Conservation (phyloP, 2,329 filamentous ascomycete species). For the Fusarium virguliforme region DNA sequence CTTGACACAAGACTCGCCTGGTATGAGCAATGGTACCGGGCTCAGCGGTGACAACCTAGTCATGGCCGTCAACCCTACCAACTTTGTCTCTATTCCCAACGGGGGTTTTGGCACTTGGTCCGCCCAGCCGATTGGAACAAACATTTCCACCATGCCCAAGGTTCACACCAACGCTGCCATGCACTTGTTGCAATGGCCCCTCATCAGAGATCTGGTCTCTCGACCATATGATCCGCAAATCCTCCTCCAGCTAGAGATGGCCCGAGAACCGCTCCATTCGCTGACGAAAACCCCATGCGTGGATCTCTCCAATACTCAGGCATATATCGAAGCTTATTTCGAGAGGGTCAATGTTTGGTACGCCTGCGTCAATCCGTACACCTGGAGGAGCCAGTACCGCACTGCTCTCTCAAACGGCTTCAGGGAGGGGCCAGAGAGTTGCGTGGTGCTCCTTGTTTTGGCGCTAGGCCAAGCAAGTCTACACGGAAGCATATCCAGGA, state of each 20-base stretch:
- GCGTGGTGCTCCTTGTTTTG: conserved; percentile 84
- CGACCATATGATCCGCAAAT: conserved; percentile 85
- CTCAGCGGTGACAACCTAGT: conserved; percentile 71
- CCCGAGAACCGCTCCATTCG: conserved; percentile 80
- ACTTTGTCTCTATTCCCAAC: conserved; percentile 71
- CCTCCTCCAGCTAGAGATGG: conserved; percentile 86
- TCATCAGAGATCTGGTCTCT: conserved; percentile 84
- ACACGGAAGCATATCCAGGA: conserved; percentile 81
- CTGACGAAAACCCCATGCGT: conserved; percentile 76
- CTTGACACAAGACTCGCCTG: conserved; percentile 74
- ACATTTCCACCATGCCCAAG: conserved; percentile 90
- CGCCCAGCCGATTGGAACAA: conserved; percentile 67
- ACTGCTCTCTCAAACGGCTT: conserved; percentile 83
- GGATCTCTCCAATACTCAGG: conserved; percentile 80
- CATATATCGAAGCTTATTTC: conserved; percentile 86
- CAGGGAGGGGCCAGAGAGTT: conserved; percentile 84
- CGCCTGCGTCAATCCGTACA: conserved; percentile 86
- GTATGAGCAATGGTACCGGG: conserved; percentile 75
- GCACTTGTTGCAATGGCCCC: conserved; percentile 84
- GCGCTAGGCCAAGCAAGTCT: conserved; percentile 84
- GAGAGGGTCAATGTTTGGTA: conserved; percentile 89
- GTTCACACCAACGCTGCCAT: conserved; percentile 85
- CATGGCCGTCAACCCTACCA: conserved; percentile 59
- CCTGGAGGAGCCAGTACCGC: conserved; percentile 83
- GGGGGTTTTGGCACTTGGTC: conserved; percentile 82